phyloP scores from a whole-genome alignment of 2,329 filamentous ascomycete species.

The Pyrenochaeta sp. region DNA sequence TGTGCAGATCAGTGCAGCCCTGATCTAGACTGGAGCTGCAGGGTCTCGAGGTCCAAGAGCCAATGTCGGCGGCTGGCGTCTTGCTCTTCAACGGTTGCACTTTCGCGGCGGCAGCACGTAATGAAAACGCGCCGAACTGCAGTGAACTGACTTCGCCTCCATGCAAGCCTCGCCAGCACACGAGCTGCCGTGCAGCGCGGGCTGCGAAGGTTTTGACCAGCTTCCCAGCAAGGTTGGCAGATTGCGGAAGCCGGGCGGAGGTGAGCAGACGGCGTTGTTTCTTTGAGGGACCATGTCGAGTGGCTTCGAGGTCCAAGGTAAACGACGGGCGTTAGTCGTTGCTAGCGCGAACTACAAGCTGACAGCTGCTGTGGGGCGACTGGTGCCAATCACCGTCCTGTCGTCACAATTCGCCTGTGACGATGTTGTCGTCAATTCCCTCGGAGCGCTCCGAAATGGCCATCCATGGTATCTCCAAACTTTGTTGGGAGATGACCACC shows the following conservation, averaged over 20 bases:
- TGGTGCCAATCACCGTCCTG: constrained; percentile 10
- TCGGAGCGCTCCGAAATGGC: background rate
- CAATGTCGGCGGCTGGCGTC: background rate
- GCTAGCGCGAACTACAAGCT: constrained; percentile 10
- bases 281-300: no score
- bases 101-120: constrained; percentile 3
- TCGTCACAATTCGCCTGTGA: constrained; percentile 12
- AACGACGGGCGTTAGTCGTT: constrained; percentile 1
- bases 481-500: background rate
- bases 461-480: background rate
- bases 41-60: background rate
- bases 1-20: background rate
- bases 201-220: no score
- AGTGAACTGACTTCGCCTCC: constrained; percentile 1
- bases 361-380: constrained; percentile 16
- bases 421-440: background rate
- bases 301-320: background rate
- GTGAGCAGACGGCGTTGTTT: no score
- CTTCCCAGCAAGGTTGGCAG: no score
- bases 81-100: constrained; percentile 2
- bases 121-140: constrained; percentile 3
- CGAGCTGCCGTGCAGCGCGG: background rate
- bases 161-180: background rate
- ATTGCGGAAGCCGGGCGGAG: no score
- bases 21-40: constrained; percentile 2